Conservation (phyloP, 768 basidiomycete species). For the Collybia nuda region DNA sequence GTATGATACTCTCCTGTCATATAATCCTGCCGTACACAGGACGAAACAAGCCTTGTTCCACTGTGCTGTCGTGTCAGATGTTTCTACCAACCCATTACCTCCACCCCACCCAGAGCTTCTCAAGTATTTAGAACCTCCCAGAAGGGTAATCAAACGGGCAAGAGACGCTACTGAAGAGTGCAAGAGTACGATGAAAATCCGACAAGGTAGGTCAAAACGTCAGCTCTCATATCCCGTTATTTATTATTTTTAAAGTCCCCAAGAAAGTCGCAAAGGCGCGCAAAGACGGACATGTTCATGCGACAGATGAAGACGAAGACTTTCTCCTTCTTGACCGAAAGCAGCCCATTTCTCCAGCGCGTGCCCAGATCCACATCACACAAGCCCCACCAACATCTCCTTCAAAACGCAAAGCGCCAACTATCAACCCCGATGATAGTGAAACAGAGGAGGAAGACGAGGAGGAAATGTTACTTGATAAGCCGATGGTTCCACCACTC, state of each 20-base stretch:
- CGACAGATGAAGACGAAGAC: conserved; percentile 53
- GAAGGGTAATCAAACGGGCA: conserved; percentile 61
- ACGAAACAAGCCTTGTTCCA: conserved; percentile 94
- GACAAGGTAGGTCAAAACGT: conserved; percentile 52
- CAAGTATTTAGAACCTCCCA: conserved; percentile 84
- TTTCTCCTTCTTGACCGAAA: conserved; percentile 58
- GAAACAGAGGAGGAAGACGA: conserved; percentile 49
- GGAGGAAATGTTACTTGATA: conserved; percentile 27
- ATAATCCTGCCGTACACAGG: conserved; percentile 88
- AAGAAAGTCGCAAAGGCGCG: conserved; percentile 57
- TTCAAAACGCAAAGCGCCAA: conserved; percentile 28
- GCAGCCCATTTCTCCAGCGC: conserved; percentile 14
- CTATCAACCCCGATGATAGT: conserved; percentile 41
- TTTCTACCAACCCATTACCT: conserved; percentile 72
- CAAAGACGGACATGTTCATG: conserved; percentile 64
- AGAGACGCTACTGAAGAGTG: conserved; percentile 56
- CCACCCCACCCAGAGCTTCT: conserved; percentile 84
- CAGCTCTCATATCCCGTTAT: not conserved
- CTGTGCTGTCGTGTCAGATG: conserved; percentile 72
- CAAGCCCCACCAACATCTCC: conserved; percentile 12
- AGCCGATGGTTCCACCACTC: conserved; percentile 17
- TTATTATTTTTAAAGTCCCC: conserved; percentile 44
- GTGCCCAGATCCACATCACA: conserved; percentile 15
- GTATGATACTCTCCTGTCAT: conserved; percentile 78
- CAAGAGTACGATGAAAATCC: conserved; percentile 70